These are phyloP conservation scores for Monsonia emarginata DNA, from an alignment of 441 rosid species.

Conservation along the genomic window DNA sequence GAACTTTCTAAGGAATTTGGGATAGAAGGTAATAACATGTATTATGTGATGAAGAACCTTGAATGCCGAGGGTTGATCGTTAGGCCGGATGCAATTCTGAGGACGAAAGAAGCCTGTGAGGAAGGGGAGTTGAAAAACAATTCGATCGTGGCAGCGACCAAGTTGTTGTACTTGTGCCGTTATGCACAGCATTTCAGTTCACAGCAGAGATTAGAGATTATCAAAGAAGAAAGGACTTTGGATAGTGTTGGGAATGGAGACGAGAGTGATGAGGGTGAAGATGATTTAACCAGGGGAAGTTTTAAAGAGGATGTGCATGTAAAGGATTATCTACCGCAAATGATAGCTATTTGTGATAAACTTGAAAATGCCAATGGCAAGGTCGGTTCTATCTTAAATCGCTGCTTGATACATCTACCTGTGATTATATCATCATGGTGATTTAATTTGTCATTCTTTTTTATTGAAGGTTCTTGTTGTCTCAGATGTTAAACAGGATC, in stretches of 20 bases:
- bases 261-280: constrained; percentile 29
- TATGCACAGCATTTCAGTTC: constrained; percentile 69
- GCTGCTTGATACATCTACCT: background rate
- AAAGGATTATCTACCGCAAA: constrained; percentile 71
- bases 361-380: constrained; percentile 72
- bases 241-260: constrained; percentile 26
- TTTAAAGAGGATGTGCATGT: constrained; percentile 50
- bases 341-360: constrained; percentile 71
- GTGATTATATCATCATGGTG: constrained; percentile 14
- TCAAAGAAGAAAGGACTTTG: constrained; percentile 37
- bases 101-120: constrained; percentile 48
- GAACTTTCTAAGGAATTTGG: constrained; percentile 67
- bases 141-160: constrained; percentile 41
- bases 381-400: constrained; percentile 29
- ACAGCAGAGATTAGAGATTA: constrained; percentile 68
- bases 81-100: constrained; percentile 62
- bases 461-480: constrained; percentile 58
- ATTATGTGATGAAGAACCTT: constrained; percentile 56
- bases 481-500: constrained; percentile 57
- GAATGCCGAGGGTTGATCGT: constrained; percentile 67
- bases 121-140: constrained; percentile 57
- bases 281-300: constrained; percentile 29
- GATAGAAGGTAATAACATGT: constrained; percentile 58
- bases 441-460: constrained; percentile 17
- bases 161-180: constrained; percentile 60